A percentile compares a stretch with the other conserved stretches of the same genome.
These are phyloP conservation scores for Dendrobium huoshanense DNA, from an alignment of 106 monocot genomes.

Conservation along the genomic window DNA sequence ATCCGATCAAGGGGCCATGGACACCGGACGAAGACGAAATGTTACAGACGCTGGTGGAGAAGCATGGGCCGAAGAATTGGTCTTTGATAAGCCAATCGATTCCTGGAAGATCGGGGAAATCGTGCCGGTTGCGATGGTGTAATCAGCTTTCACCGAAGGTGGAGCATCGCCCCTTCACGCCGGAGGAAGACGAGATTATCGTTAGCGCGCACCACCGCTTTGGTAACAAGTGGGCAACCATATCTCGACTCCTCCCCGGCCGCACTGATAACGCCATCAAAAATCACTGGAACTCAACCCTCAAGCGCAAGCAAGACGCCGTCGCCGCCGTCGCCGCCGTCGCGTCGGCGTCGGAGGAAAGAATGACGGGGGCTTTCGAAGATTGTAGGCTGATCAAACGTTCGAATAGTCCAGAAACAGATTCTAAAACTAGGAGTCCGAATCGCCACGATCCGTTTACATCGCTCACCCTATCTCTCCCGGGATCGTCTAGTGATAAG, in stretches of 20 bases:
- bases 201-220: constrained; percentile 46
- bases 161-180: constrained; percentile 64
- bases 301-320: constrained; percentile 40
- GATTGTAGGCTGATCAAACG: constrained; percentile 45
- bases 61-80: constrained; percentile 67
- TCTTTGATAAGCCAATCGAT: constrained; percentile 62
- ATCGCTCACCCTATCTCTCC: constrained; percentile 35
- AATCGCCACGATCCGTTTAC: constrained; percentile 30
- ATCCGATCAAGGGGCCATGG: constrained; percentile 77
- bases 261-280: constrained; percentile 76
- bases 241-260: constrained; percentile 50
- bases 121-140: constrained; percentile 66
- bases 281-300: constrained; percentile 84
- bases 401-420: constrained; percentile 35
- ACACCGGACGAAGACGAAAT: constrained; percentile 65
- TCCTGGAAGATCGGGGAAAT: constrained; percentile 60
- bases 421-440: not conserved
- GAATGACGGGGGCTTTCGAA: constrained; percentile 13
- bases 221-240: constrained; percentile 82
- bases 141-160: constrained; percentile 69
- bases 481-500: constrained; percentile 16
- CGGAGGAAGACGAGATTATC: constrained; percentile 58
- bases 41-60: constrained; percentile 38
- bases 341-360: not conserved
- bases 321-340: not conserved